Evolutionary conservation across 768 basidiomycete genomes (phyloP).

Genomic region (Multifurca ochricompacta): DNA sequence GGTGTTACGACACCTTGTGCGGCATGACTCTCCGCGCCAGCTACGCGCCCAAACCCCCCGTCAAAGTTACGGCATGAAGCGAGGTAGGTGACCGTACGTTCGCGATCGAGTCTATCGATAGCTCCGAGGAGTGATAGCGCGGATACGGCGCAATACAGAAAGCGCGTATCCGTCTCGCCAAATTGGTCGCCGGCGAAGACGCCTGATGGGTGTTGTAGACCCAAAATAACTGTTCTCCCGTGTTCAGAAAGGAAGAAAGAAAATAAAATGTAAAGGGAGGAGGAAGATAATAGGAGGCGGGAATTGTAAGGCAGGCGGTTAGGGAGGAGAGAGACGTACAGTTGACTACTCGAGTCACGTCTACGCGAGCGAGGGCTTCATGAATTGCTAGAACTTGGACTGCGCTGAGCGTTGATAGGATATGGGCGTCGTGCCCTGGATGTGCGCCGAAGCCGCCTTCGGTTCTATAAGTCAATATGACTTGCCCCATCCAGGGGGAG

Average conservation of each 20-base stretch:
- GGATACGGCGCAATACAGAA: slow-evolving; percentile 80
- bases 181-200: slow-evolving; percentile 85
- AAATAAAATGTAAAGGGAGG: not conserved
- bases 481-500: no score
- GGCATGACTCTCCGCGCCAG: slow-evolving; percentile 90
- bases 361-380: slow-evolving; percentile 64
- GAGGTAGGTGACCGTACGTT: slow-evolving; percentile 66
- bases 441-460: slow-evolving; percentile 88
- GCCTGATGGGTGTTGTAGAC: slow-evolving; percentile 79
- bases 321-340: slow-evolving; percentile 47
- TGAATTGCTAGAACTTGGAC: slow-evolving; percentile 88
- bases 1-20: slow-evolving; percentile 56
- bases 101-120: slow-evolving; percentile 58
- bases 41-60: slow-evolving; percentile 80
- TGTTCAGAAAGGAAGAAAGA: not conserved
- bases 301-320: no score
- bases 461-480: not conserved
- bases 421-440: slow-evolving; percentile 87
- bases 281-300: not conserved
- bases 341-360: slow-evolving; percentile 60
- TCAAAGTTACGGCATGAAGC: slow-evolving; percentile 84
- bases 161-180: slow-evolving; percentile 92
- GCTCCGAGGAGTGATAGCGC: slow-evolving; percentile 75
- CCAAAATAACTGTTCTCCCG: slow-evolving; percentile 57
- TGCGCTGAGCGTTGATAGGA: slow-evolving; percentile 80